Base-by-base conservation (phyloP, 345 rosid species). In the Eucalyptus urophylla region DNA sequence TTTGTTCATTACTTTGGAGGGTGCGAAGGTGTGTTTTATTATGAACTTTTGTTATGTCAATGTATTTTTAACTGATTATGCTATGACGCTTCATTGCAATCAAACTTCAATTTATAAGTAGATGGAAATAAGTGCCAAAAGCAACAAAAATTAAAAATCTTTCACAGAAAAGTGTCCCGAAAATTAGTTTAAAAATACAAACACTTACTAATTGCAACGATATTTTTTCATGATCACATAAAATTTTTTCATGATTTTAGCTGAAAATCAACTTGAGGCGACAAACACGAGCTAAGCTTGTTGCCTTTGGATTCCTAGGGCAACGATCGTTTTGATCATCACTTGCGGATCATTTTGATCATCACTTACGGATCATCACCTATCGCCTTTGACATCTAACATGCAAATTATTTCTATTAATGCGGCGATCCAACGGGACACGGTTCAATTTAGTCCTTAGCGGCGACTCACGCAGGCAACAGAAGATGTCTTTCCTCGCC, bases 201-300 rank as follows among this genome's bases (percentile, higher is more conserved):
- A 17, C 6, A 10, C 16, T n/a, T n/a, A 65, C 21, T 6, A 17
- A 69, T 17, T 8, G 14, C 3, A 1, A 21, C 4, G 3, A 72
- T 6, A 22, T 19, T 37, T 37, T 37, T 72, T 22, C 1, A 0
- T 3, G 83, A 17, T 72, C 2, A 1, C n/a, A n/a, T n/a, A n/a
- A n/a, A n/a, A 22, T 19, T 37, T 37, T 37, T 72, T 22, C 1
- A 0, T 3, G 83, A 3, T 11, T 72, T 72, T 72, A 37, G 45
- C 8, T 11, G 24, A 72, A 69, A 37, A 72, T 37, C 83, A 19
- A 19, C 83, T 13, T 72, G 22, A 72, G 45, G 27, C 5, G 44
- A 37, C 27, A 37, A 72, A 19, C 43, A 5, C 83, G 8, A 3
- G 8, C 45, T 37, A 72, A 19, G 11, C 22, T 72, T 6, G 83